These are phyloP conservation scores for Articulospora tetracladia DNA, from an alignment of 495 filamentous ascomycete species.

Conservation along the genomic window DNA sequence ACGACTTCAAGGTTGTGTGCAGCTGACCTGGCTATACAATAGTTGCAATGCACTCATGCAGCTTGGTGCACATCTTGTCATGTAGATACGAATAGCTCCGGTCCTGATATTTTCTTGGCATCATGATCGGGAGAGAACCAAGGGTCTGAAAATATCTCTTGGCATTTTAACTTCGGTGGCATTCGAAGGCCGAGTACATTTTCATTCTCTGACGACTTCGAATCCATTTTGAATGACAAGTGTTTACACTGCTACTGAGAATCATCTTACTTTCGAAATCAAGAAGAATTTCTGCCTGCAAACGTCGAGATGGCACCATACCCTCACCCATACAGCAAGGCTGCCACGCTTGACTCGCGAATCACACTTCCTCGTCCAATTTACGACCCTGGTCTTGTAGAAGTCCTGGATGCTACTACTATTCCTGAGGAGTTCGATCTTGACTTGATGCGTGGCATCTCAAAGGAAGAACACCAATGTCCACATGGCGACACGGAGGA, in stretches of 20 bases:
- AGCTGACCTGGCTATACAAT: background rate
- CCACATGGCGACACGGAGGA: background rate
- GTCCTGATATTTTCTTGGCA: background rate
- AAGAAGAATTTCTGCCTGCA: background rate
- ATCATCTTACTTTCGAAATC: background rate
- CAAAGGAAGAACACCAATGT: background rate
- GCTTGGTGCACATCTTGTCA: background rate
- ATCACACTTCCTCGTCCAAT: slow-evolving; percentile 12
- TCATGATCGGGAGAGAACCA: background rate
- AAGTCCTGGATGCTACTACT: slow-evolving; percentile 4
- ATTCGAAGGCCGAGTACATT: background rate
- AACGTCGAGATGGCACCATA: background rate
- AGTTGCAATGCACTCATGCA: background rate
- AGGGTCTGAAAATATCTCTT: background rate
- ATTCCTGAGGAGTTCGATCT: slow-evolving; percentile 13
- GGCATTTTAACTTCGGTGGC: background rate
- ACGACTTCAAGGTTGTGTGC: background rate
- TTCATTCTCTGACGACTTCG: background rate
- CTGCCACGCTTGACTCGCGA: slow-evolving; percentile 11
- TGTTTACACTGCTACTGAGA: background rate
- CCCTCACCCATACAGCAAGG: slow-evolving; percentile 9
- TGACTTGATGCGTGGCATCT: slow-evolving; percentile 10
- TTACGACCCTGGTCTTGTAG: slow-evolving; percentile 6
- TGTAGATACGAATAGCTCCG: background rate
- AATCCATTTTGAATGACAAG: background rate